Conservation (phyloP, 192 early-diverging fungal genomes). For the Mortierella antarctica region DNA sequence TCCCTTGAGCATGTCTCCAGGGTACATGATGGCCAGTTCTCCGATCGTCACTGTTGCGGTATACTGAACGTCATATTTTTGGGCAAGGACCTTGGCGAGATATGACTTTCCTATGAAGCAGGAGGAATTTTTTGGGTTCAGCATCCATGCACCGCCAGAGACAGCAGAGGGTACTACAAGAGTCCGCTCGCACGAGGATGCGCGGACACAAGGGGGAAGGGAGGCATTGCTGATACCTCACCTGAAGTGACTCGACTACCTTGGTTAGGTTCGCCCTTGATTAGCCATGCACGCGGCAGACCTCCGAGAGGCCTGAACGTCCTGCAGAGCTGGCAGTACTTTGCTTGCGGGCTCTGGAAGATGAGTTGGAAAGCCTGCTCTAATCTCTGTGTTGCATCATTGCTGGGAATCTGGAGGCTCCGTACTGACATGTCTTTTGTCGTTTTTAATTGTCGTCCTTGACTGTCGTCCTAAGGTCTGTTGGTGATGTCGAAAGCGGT, state of each 20-base stretch:
- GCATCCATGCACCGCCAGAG: background rate
- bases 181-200: background rate
- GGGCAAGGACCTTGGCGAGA: constrained; percentile 9
- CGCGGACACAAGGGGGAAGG: background rate
- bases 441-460: background rate
- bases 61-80: constrained; percentile 24
- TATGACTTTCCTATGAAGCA: constrained; percentile 24
- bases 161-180: background rate
- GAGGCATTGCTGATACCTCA: constrained; percentile 13
- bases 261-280: constrained; percentile 48
- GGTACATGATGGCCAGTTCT: constrained; percentile 53
- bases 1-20: constrained; percentile 53
- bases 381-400: constrained; percentile 30
- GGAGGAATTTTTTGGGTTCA: background rate
- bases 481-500: background rate
- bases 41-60: constrained; percentile 49
- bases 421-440: constrained; percentile 3
- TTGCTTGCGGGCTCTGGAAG: constrained; percentile 15
- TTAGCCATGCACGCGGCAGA: constrained; percentile 34
- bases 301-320: constrained; percentile 30
- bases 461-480: background rate
- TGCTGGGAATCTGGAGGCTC: constrained; percentile 20
- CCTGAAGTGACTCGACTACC: too few relatives aligned
- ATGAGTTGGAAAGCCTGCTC: constrained; percentile 45
- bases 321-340: constrained; percentile 21